Evolutionary conservation across 805 yeast species (phyloP).

Genomic region (Hanseniaspora opuntiae): DNA sequence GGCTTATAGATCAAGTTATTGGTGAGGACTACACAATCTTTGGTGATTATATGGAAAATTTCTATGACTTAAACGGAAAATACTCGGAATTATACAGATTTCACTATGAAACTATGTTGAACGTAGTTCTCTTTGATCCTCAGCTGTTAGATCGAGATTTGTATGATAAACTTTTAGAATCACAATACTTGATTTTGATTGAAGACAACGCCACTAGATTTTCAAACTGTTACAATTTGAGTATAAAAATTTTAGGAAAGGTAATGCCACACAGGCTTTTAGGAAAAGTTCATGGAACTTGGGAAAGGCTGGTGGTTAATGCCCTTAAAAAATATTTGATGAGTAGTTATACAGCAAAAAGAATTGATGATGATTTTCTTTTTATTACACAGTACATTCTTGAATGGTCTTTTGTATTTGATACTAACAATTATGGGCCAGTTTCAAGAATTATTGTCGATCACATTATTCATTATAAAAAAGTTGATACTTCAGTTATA

Average conservation of each 20-base stretch:
- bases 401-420: slow-evolving; percentile 1
- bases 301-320: slow-evolving; percentile 3
- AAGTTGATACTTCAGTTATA: background rate
- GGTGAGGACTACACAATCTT: slow-evolving; percentile 1
- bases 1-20: slow-evolving; percentile 6
- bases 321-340: background rate
- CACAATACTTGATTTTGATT: slow-evolving; percentile 7
- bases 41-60: slow-evolving; percentile 1
- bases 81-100: background rate
- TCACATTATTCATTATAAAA: background rate
- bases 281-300: slow-evolving; percentile 11
- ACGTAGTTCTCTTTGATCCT: background rate
- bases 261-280: background rate
- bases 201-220: background rate
- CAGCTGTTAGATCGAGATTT: background rate
- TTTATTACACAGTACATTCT: background rate
- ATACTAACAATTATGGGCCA: background rate
- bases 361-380: background rate
- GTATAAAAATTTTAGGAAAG: background rate
- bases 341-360: background rate
- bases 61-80: slow-evolving; percentile 2
- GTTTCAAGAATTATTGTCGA: background rate
- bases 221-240: slow-evolving; percentile 1
- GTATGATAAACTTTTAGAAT: slow-evolving; percentile 11
- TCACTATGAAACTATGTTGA: slow-evolving; percentile 2